Evolutionary conservation across 495 filamentous ascomycete species (phyloP).

Genomic region (Trichoderma asperelloides): DNA sequence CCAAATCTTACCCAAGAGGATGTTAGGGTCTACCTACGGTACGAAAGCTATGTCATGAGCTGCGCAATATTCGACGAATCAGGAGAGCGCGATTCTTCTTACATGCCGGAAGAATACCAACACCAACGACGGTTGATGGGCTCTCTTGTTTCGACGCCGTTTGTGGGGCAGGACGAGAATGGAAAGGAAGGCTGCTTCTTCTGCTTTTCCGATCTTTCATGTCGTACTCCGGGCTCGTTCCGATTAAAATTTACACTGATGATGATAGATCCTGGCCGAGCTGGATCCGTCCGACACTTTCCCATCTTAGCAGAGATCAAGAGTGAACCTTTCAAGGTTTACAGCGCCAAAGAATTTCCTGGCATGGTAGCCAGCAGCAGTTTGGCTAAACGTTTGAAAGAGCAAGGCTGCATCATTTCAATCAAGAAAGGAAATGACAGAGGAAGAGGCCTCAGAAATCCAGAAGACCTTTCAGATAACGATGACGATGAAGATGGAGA

Average conservation of each 20-base stretch:
- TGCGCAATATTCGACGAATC: conserved; percentile 64
- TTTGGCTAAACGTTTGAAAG: conserved; percentile 59
- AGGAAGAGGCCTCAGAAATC: conserved; percentile 28
- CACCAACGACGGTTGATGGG: conserved; percentile 68
- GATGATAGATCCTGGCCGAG: conserved; percentile 50
- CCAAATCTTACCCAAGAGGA: conserved; percentile 42
- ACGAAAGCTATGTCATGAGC: conserved; percentile 75
- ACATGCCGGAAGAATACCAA: conserved; percentile 47
- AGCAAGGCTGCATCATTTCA: conserved; percentile 67
- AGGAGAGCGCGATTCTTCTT: conserved; percentile 51
- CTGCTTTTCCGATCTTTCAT: conserved; percentile 89
- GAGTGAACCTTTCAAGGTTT: conserved; percentile 79
- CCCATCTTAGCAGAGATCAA: conserved; percentile 58
- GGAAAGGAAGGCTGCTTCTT: conserved; percentile 76
- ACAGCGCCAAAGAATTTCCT: conserved; percentile 92
- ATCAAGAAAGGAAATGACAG: conserved; percentile 79
- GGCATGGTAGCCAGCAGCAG: conserved; percentile 75
- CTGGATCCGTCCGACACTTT: conserved; percentile 41
- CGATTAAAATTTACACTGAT: conserved; percentile 81
- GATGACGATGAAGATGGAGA: conserved; percentile 33
- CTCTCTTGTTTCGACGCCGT: conserved; percentile 64
- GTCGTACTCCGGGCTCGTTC: conserved; percentile 77
- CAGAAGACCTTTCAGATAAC: conserved; percentile 40
- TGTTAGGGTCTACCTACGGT: conserved; percentile 53
- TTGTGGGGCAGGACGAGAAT: conserved; percentile 58